Conservation (phyloP, 2,329 filamentous ascomycete genomes). For the Paraconiothyrium brasiliense region DNA sequence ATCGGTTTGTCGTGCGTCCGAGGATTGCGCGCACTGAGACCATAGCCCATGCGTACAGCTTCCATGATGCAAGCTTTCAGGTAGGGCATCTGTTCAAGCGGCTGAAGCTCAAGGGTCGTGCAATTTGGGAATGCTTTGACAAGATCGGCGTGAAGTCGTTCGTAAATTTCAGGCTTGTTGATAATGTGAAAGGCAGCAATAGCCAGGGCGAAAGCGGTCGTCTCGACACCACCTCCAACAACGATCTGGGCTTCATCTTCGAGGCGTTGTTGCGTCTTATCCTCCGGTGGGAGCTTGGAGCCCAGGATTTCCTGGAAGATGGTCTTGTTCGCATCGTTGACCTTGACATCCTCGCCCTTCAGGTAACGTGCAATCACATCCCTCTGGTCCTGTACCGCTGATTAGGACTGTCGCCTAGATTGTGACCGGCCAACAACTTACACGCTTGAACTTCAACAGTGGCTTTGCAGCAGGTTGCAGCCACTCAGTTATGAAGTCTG, state of each 20-base stretch:
- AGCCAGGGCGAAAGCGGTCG: slow-evolving; percentile 45
- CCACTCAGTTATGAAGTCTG: slow-evolving; percentile 39
- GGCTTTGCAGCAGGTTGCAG: slow-evolving; percentile 44
- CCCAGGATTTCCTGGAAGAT: slow-evolving; percentile 47
- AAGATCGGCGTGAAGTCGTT: slow-evolving; percentile 42
- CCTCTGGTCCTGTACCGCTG: slow-evolving; percentile 32
- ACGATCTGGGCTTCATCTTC: slow-evolving; percentile 52
- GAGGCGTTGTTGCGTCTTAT: slow-evolving; percentile 51
- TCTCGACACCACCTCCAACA: slow-evolving; percentile 52
- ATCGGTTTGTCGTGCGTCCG: slow-evolving; percentile 39
- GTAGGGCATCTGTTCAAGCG: slow-evolving; percentile 39
- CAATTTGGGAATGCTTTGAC: slow-evolving; percentile 40
- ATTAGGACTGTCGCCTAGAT: not conserved
- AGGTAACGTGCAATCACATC: slow-evolving; percentile 38
- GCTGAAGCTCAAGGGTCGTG: slow-evolving; percentile 30
- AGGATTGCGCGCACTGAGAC: slow-evolving; percentile 50
- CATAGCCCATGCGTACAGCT: slow-evolving; percentile 49
- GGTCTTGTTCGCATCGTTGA: slow-evolving; percentile 44
- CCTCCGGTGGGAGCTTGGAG: slow-evolving; percentile 40
- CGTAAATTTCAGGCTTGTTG: slow-evolving; percentile 41
- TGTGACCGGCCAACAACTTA: slow-evolving; percentile 18
- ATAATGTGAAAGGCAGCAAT: slow-evolving; percentile 46
- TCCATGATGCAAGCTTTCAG: slow-evolving; percentile 43
- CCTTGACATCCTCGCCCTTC: slow-evolving; percentile 38
- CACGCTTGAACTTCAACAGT: slow-evolving; percentile 43